A percentile compares a stretch with the other conserved stretches of the same genome.
Evolutionary conservation across 345 rosid genomes (phyloP).

Genomic region (Iberis pinnata): DNA sequence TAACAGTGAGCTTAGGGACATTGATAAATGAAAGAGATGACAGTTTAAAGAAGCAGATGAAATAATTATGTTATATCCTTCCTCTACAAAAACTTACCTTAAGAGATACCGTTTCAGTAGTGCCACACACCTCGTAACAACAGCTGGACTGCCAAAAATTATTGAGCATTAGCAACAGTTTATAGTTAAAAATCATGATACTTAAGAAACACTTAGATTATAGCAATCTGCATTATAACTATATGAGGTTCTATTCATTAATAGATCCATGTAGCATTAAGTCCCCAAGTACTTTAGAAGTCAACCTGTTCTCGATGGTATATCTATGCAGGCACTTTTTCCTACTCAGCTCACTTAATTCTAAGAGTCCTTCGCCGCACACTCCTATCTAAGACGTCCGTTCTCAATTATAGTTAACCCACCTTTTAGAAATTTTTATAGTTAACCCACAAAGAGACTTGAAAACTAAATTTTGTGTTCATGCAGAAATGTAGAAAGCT

Average conservation of each 20-base stretch:
- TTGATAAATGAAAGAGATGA: too few relatives aligned
- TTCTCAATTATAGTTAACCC: too few relatives aligned
- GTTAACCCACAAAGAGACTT: too few relatives aligned
- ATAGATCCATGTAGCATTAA: background rate
- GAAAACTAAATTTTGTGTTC: background rate
- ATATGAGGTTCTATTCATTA: background rate
- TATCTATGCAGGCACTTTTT: slow-evolving; percentile 1
- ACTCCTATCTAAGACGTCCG: slow-evolving; percentile 1
- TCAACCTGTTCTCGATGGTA: slow-evolving; percentile 6
- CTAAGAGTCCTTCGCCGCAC: slow-evolving; percentile 12
- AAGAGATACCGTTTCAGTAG: slow-evolving; percentile 82
- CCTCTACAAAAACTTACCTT: slow-evolving; percentile 42
- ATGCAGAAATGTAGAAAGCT: background rate
- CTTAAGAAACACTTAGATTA: background rate
- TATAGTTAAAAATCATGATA: slow-evolving; percentile 8
- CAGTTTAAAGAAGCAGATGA: too few relatives aligned
- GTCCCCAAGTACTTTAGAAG: slow-evolving; percentile 3
- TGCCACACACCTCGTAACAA: slow-evolving; percentile 90
- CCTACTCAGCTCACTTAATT: background rate
- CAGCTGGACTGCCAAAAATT: slow-evolving; percentile 75
- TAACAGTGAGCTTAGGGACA: slow-evolving; percentile 6
- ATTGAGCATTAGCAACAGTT: slow-evolving; percentile 30
- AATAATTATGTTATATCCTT: background rate
- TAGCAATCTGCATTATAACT: slow-evolving; percentile 13
- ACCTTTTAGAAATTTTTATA: too few relatives aligned